phyloP scores from a whole-genome alignment of 805 yeast genomes.

The Saccharomyces jurei region DNA sequence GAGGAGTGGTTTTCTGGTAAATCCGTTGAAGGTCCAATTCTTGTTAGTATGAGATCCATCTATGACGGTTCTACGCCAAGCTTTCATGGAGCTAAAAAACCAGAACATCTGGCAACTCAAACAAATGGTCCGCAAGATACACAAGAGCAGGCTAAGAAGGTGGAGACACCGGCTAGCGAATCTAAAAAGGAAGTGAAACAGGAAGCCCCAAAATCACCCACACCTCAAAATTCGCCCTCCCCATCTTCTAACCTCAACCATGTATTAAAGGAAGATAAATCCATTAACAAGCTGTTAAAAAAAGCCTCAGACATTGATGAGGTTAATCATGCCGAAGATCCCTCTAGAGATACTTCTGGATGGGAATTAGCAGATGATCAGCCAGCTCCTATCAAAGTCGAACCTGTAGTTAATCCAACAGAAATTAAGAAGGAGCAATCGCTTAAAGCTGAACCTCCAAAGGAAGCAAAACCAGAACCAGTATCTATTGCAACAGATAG shows the following conservation, averaged over 20 bases:
- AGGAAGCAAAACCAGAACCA: conserved; percentile 10
- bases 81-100: conserved; percentile 29
- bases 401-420: background rate
- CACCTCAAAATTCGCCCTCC: conserved; percentile 1
- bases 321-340: conserved; percentile 29
- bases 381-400: conserved; percentile 6
- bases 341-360: conserved; percentile 25
- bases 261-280: conserved; percentile 17
- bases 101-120: conserved; percentile 34
- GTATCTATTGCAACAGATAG: conserved; percentile 6
- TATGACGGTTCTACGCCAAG: conserved; percentile 67
- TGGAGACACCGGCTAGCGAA: conserved; percentile 2
- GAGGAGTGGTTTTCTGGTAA: conserved; percentile 77
- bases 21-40: conserved; percentile 71
- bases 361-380: conserved; percentile 30
- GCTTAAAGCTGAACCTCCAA: conserved; percentile 11
- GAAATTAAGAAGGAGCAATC: background rate
- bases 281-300: conserved; percentile 24
- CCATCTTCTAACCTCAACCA: conserved; percentile 13
- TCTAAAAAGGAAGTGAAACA: conserved; percentile 40
- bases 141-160: conserved; percentile 7
- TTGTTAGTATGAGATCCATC: conserved; percentile 65
- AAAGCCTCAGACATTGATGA: conserved; percentile 26
- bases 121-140: conserved; percentile 5
- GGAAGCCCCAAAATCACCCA: conserved; percentile 43